phyloP scores from a whole-genome alignment of 192 early-diverging fungal genomes.

The Kappamyces sp. region DNA sequence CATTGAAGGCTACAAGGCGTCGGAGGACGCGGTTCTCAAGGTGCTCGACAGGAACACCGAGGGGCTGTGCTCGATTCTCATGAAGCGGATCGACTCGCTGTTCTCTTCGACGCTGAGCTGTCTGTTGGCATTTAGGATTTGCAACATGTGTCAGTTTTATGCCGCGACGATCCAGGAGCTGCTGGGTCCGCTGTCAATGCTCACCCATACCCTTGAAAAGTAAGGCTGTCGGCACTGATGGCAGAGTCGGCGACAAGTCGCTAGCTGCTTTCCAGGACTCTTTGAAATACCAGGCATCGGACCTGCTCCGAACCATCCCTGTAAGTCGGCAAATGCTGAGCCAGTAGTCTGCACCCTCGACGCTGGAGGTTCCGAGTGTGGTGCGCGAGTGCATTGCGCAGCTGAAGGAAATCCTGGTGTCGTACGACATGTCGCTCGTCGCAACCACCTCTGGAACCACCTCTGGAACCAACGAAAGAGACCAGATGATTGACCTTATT shows the following conservation, averaged over 20 bases:
- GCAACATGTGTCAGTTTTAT: constrained; percentile 75
- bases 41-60: constrained; percentile 63
- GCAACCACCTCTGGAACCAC: constrained; percentile 27
- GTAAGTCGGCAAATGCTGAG: not conserved
- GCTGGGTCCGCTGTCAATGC: constrained; percentile 44
- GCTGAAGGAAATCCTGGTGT: constrained; percentile 72
- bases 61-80: constrained; percentile 68
- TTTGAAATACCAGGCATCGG: constrained; percentile 7
- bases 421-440: constrained; percentile 71
- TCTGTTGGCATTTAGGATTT: constrained; percentile 60
- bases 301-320: not conserved
- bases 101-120: constrained; percentile 59
- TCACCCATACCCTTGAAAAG: constrained; percentile 53
- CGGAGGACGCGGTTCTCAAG: constrained; percentile 10
- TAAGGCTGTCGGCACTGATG: constrained; percentile 26
- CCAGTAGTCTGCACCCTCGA: not conserved
- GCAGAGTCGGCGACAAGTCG: not conserved
- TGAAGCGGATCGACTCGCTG: constrained; percentile 74
- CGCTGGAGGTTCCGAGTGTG: constrained; percentile 10
- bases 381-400: not conserved
- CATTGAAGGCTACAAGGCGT: constrained; percentile 9
- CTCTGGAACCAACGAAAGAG: constrained; percentile 28
- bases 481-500: constrained; percentile 61
- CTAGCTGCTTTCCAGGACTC: constrained; percentile 4
- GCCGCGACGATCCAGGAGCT: constrained; percentile 56